phyloP scores from a whole-genome alignment of 2,329 filamentous ascomycete genomes.

The Zelopaecilomyces penicillatus region DNA sequence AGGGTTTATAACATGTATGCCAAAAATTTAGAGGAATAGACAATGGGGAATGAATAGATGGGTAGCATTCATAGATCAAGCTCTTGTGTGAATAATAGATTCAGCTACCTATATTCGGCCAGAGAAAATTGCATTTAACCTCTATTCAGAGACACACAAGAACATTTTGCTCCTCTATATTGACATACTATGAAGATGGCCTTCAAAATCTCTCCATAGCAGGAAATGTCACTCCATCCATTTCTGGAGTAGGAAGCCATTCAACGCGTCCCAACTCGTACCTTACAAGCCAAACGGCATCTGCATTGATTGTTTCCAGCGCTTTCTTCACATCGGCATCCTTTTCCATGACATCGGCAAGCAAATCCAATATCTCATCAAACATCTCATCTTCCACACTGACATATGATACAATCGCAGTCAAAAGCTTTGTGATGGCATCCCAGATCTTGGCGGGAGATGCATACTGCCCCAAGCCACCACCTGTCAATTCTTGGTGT shows the following conservation, averaged over 20 bases:
- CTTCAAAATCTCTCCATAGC: slow-evolving; percentile 15
- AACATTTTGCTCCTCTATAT: not conserved
- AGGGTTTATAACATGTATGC: slow-evolving; percentile 54
- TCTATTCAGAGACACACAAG: not conserved
- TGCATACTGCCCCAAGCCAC: slow-evolving; percentile 48
- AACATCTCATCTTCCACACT: slow-evolving; percentile 59
- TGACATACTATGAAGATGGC: too few relatives aligned
- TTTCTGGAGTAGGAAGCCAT: slow-evolving; percentile 27
- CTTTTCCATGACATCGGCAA: slow-evolving; percentile 42
- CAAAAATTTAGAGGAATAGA: slow-evolving; percentile 38
- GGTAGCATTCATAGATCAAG: not conserved
- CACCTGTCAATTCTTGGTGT: slow-evolving; percentile 10
- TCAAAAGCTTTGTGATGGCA: slow-evolving; percentile 50
- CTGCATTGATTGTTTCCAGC: slow-evolving; percentile 57
- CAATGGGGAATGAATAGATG: not conserved
- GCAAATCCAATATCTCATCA: slow-evolving; percentile 59
- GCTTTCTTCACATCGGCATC: slow-evolving; percentile 43
- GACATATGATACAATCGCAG: slow-evolving; percentile 53
- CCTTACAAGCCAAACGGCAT: slow-evolving; percentile 67
- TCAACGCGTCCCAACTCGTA: slow-evolving; percentile 37
- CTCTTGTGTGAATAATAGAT: too few relatives aligned
- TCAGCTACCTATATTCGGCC: too few relatives aligned
- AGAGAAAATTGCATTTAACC: too few relatives aligned
- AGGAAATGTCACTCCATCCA: slow-evolving; percentile 35
- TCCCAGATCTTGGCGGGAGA: slow-evolving; percentile 58